phyloP scores from a whole-genome alignment of 1,139 yeast genomes.

The Diutina ranongensis region DNA sequence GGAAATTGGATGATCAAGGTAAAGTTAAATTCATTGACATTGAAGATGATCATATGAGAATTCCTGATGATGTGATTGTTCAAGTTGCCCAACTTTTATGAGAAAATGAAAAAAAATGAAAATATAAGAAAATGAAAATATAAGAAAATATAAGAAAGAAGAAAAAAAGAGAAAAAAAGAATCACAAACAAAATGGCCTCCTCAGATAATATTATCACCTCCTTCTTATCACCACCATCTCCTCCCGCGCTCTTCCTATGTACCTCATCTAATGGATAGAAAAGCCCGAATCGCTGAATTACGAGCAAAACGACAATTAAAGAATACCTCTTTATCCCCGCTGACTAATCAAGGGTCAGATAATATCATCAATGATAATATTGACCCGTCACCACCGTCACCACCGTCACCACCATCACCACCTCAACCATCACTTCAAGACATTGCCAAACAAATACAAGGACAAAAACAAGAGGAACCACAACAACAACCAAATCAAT shows the following conservation, averaged over 20 bases:
- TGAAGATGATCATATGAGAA: conserved; percentile 59
- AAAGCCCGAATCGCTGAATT: conserved; percentile 1
- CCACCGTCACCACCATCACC: neutral
- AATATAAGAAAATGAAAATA: no score
- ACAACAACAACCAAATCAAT: neutral
- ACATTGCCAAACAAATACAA: neutral
- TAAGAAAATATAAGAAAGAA: no score
- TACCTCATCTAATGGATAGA: neutral
- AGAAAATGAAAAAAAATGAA: no score
- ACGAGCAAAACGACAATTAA: conserved; percentile 1
- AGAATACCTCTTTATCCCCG: neutral
- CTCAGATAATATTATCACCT: no score
- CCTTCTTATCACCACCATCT: no score
- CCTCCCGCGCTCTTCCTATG: no score
- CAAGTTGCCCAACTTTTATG: neutral
- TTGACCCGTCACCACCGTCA: neutral
- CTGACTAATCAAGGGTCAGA: no score
- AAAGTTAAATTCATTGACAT: conserved; percentile 39
- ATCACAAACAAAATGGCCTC: no score
- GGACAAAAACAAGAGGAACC: no score
- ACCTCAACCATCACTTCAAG: neutral
- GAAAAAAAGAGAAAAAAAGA: no score
- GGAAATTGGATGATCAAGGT: conserved; percentile 27
- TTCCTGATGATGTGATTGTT: conserved; percentile 23
- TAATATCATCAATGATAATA: neutral